Evolutionary conservation across 2,329 filamentous ascomycete genomes (phyloP).

Genomic region (Lasiodiplodia gonubiensis): DNA sequence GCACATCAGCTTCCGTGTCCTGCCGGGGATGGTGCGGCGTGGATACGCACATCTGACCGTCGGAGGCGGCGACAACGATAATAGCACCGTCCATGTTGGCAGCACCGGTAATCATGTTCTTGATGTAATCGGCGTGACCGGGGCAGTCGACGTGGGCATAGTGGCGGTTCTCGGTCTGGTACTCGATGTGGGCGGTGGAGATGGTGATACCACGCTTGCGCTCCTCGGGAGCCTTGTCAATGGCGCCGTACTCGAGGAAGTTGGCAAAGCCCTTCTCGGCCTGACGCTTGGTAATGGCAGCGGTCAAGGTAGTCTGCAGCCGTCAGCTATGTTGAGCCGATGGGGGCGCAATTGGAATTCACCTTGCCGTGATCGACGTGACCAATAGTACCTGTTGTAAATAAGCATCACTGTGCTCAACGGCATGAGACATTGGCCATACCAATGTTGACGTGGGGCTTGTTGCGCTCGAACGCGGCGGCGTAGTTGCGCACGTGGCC

Average conservation of each 20-base stretch:
- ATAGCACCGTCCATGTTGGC: constrained; percentile 99
- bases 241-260: constrained; percentile 96
- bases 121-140: constrained; percentile 99
- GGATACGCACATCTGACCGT: constrained; percentile 83
- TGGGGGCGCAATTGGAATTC: constrained; percentile 34
- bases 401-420: constrained; percentile 30
- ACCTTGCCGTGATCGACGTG: constrained; percentile 99
- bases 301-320: constrained; percentile 89
- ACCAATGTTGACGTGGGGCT: constrained; percentile 99
- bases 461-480: constrained; percentile 78
- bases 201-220: constrained; percentile 99
- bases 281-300: constrained; percentile 98
- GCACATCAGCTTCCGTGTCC: background rate
- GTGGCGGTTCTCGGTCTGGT: constrained; percentile 90
- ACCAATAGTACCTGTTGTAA: constrained; percentile 84
- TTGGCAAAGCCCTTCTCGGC: constrained; percentile 90
- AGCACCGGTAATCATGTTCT: constrained; percentile 99
- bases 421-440: constrained; percentile 38
- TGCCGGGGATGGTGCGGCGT: background rate
- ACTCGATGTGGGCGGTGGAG: constrained; percentile 97
- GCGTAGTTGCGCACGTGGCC: constrained; percentile 69
- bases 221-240: constrained; percentile 99
- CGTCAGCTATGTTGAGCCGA: constrained; percentile 32
- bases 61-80: constrained; percentile 96
- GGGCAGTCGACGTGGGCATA: constrained; percentile 99